Percentiles rank a stretch among this genome's conserved stretches.
Conservation (phyloP, 345 rosid species). For the Arabis alpina region DNA sequence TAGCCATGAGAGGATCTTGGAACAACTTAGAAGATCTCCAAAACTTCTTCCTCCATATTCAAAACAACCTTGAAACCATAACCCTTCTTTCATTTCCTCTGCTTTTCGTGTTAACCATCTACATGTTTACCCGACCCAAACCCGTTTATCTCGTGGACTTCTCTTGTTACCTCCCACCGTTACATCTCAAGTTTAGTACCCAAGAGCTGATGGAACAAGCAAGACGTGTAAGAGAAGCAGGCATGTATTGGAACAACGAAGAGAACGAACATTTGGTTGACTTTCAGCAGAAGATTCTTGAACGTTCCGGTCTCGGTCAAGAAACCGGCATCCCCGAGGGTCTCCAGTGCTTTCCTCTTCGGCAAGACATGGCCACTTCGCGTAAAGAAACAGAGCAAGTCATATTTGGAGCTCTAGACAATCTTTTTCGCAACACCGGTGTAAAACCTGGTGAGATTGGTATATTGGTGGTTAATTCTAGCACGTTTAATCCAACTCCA, state of each 20-base stretch:
- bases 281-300: slow-evolving; percentile 80
- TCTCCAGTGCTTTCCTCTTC: slow-evolving; percentile 72
- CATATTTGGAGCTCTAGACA: slow-evolving; percentile 85
- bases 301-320: slow-evolving; percentile 90
- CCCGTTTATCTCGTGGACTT: slow-evolving; percentile 68
- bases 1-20: slow-evolving; percentile 55
- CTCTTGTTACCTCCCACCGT: slow-evolving; percentile 80
- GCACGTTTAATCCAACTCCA: slow-evolving; percentile 49
- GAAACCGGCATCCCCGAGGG: slow-evolving; percentile 84
- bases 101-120: slow-evolving; percentile 60
- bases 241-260: slow-evolving; percentile 65
- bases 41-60: slow-evolving; percentile 56
- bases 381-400: slow-evolving; percentile 91
- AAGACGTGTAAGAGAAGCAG: slow-evolving; percentile 72
- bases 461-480: slow-evolving; percentile 46
- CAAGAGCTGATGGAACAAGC: slow-evolving; percentile 77
- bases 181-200: slow-evolving; percentile 55
- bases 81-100: slow-evolving; percentile 52
- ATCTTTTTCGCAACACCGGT: slow-evolving; percentile 69
- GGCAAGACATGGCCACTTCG: slow-evolving; percentile 82
- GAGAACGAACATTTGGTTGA: slow-evolving; percentile 61
- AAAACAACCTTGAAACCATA: slow-evolving; percentile 62
- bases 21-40: slow-evolving; percentile 58
- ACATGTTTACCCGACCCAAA: slow-evolving; percentile 72
- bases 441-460: slow-evolving; percentile 77